Evolutionary conservation across 1,139 yeast genomes (phyloP).

Genomic region (Cylindricascospora bacillispora): DNA sequence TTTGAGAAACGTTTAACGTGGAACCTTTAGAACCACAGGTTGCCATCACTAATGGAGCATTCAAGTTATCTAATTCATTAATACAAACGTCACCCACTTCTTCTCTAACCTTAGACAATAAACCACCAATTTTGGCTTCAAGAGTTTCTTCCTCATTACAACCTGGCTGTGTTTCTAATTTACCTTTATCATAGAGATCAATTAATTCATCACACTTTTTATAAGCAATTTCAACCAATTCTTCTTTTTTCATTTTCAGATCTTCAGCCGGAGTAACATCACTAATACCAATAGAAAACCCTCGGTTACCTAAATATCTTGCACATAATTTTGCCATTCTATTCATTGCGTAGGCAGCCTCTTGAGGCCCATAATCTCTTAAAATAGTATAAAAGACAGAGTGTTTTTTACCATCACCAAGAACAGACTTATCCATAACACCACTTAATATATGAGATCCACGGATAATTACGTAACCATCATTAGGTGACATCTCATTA

Average conservation of each 20-base stretch:
- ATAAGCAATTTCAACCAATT: conserved; percentile 85
- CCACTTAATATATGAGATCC: conserved; percentile 87
- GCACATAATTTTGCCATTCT: conserved; percentile 98
- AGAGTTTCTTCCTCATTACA: conserved; percentile 97
- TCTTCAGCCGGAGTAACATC: conserved; percentile 92
- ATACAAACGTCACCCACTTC: conserved; percentile 98
- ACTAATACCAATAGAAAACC: conserved; percentile 92
- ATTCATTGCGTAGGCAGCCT: conserved; percentile 94
- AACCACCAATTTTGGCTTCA: conserved; percentile 95
- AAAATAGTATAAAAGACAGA: conserved; percentile 91
- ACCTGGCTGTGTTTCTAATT: conserved; percentile 96
- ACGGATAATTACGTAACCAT: conserved; percentile 82
- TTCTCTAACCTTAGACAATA: conserved; percentile 92
- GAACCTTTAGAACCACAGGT: conserved; percentile 99
- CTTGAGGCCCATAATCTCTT: conserved; percentile 90
- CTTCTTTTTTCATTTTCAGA: conserved; percentile 67
- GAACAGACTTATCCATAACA: conserved; percentile 89
- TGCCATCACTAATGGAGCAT: conserved; percentile 98
- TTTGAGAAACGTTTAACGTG: conserved; percentile 92
- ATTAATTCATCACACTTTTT: conserved; percentile 86
- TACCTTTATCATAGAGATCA: conserved; percentile 66
- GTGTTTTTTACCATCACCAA: conserved; percentile 97
- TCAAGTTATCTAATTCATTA: conserved; percentile 73
- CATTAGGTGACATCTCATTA: conserved; percentile 94
- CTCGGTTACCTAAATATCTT: conserved; percentile 83